Evolutionary conservation across 2,329 filamentous ascomycete species (phyloP), one percentile per base, ranked within the genome.

Genomic region (Phoma sp.): DNA sequence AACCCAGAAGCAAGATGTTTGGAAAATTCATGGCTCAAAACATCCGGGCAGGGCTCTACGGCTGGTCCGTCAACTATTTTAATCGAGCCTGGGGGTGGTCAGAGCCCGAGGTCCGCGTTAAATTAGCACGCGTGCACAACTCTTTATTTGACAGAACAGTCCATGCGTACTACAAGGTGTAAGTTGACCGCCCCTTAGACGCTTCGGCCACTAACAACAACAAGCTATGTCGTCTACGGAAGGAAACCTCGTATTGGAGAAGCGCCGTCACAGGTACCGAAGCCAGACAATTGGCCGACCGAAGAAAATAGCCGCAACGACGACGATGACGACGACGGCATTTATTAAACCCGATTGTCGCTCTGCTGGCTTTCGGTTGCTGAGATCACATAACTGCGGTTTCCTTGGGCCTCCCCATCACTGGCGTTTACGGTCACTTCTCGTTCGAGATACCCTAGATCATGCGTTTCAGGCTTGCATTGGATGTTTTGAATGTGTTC

Each of bases 1-100:
- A 84, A 49, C 72, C 75, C 9, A 73, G 76, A 12, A 64, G 79
- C 29, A 82, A 78, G 51, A 66, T 77, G 38, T 72, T 83, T 14
- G 83, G 83, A n/a, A 69, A 72, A 7, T 83, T 78, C 73, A 80
- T 74, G 59, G 74, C 80, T 54, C 71, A 67, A 28, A 81, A 82
- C 53, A 74, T 80, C 69, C 69, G 80, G 28, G 70, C 76, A 20
- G 78, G 78, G 9, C 61, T 80, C 15, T 76, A 79, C 55, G 78
- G 72, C 2, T 79, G 77, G 64, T 77, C 72, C 5, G 66, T 80
- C 29, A 74, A 75, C 29, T 71, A 73, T 34, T 79, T 81, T 59
- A 72, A 74, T n/a, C 71, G 72, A 42, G 74, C 74, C 0, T 62
- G 80, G 5, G 72, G 71, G 2, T 81, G 78, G 78, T 75, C 72